phyloP scores from a whole-genome alignment of 2,329 filamentous ascomycete species.

The Neopestalotiopsis rosae region DNA sequence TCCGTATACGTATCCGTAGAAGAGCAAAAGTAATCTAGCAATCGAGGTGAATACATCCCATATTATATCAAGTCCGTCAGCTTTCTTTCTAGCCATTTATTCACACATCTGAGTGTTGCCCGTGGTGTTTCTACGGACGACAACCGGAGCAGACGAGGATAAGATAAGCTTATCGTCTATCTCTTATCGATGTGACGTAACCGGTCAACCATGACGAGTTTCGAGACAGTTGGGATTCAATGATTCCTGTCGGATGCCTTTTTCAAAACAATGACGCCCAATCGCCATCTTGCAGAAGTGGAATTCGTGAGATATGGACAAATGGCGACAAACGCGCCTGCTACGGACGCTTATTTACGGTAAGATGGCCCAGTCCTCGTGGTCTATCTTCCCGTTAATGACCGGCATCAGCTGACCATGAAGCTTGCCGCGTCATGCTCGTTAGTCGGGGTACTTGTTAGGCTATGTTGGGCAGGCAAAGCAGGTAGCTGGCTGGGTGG shows the following conservation, averaged over 20 bases:
- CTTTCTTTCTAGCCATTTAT: too few species aligned
- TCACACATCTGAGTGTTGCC: too few species aligned
- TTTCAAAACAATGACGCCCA: neutral
- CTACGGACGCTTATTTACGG: constrained; percentile 7
- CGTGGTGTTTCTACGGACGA: too few species aligned
- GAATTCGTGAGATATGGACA: neutral
- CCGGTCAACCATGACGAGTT: neutral
- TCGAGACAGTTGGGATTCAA: neutral
- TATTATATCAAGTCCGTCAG: too few species aligned
- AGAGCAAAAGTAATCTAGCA: too few species aligned
- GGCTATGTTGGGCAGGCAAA: neutral
- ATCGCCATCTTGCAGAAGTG: neutral
- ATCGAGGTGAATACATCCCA: too few species aligned
- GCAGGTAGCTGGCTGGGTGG: too few species aligned
- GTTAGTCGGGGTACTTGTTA: neutral
- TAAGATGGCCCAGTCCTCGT: neutral
- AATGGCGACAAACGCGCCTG: neutral
- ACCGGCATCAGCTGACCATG: constrained; percentile 13
- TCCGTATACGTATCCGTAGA: too few species aligned
- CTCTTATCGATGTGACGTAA: neutral
- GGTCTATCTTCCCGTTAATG: neutral
- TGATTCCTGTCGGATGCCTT: neutral
- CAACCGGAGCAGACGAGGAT: neutral
- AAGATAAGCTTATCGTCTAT: constrained; percentile 1
- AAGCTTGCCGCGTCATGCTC: constrained; percentile 3